A percentile compares a stretch with the other conserved stretches of the same genome.
Conservation (phyloP, 805 yeast species). For the Yamadazyma akitaensis region DNA sequence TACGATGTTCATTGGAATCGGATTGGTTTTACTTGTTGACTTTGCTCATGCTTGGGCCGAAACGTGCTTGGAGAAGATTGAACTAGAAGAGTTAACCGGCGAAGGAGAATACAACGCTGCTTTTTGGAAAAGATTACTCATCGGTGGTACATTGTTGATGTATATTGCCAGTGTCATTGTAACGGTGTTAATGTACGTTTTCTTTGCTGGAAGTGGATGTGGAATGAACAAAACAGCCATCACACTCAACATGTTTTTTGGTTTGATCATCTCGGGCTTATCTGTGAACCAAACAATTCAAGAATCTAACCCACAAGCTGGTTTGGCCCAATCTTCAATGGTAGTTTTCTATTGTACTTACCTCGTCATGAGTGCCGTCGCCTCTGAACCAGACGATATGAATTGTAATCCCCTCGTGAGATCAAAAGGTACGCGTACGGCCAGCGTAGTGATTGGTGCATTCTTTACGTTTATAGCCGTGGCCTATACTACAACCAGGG, state of each 20-base stretch:
- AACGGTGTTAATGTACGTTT: slow-evolving; percentile 75
- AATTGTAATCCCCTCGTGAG: slow-evolving; percentile 89
- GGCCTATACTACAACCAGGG: slow-evolving; percentile 95
- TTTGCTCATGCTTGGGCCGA: slow-evolving; percentile 99
- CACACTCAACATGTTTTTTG: slow-evolving; percentile 65
- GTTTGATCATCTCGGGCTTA: slow-evolving; percentile 59
- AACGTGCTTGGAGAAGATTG: slow-evolving; percentile 85
- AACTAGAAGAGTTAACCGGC: slow-evolving; percentile 60
- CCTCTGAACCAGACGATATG: slow-evolving; percentile 94
- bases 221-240: slow-evolving; percentile 87
- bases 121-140: slow-evolving; percentile 76
- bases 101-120: slow-evolving; percentile 47
- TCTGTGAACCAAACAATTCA: slow-evolving; percentile 83
- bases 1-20: slow-evolving; percentile 81
- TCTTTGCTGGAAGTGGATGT: slow-evolving; percentile 81
- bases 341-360: slow-evolving; percentile 92
- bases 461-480: slow-evolving; percentile 91
- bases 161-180: slow-evolving; percentile 68
- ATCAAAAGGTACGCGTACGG: slow-evolving; percentile 84
- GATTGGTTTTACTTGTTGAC: slow-evolving; percentile 85
- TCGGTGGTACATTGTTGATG: slow-evolving; percentile 87
- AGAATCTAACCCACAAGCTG: slow-evolving; percentile 91
- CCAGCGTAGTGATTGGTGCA: slow-evolving; percentile 86
- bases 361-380: slow-evolving; percentile 85
- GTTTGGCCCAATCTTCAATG: slow-evolving; percentile 95